These are phyloP conservation scores for Phlegmacium glaucopus DNA, from an alignment of 768 basidiomycete species.

Conservation along the genomic window DNA sequence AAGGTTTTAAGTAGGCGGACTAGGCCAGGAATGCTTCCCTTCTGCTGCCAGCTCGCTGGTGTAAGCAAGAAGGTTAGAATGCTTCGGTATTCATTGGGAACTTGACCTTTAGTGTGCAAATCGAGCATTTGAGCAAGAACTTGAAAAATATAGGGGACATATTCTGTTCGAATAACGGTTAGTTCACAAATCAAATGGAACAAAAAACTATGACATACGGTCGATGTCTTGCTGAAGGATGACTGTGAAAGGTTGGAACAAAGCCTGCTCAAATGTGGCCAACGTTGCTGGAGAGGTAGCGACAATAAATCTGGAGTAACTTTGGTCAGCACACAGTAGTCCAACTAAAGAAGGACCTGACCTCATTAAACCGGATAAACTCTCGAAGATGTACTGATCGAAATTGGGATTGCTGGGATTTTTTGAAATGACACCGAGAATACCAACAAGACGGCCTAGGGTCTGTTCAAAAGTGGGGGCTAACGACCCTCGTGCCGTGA, in stretches of 20 bases:
- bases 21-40: slow-evolving; percentile 92
- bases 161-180: slow-evolving; percentile 53
- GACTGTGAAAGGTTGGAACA: slow-evolving; percentile 85
- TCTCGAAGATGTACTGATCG: slow-evolving; percentile 97
- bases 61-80: slow-evolving; percentile 82
- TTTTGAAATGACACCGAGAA: slow-evolving; percentile 85
- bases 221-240: slow-evolving; percentile 93
- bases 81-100: slow-evolving; percentile 75
- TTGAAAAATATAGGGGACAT: slow-evolving; percentile 97
- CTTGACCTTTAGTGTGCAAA: slow-evolving; percentile 51
- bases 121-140: slow-evolving; percentile 95
- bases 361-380: slow-evolving; percentile 91
- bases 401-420: slow-evolving; percentile 98
- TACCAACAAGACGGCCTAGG: slow-evolving; percentile 72
- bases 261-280: slow-evolving; percentile 68
- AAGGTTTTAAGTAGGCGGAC: slow-evolving; percentile 86
- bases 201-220: slow-evolving; percentile 45
- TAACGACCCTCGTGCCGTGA: slow-evolving; percentile 81
- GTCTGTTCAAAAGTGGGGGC: slow-evolving; percentile 63
- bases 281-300: slow-evolving; percentile 65
- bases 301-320: slow-evolving; percentile 66
- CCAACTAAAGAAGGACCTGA: slow-evolving; percentile 23
- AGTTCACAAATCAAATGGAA: not conserved
- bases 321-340: slow-evolving; percentile 3
- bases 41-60: slow-evolving; percentile 86